Evolutionary conservation across 2,329 filamentous ascomycete genomes (phyloP).

Genomic region (Sporothrix brunneoviolacea): DNA sequence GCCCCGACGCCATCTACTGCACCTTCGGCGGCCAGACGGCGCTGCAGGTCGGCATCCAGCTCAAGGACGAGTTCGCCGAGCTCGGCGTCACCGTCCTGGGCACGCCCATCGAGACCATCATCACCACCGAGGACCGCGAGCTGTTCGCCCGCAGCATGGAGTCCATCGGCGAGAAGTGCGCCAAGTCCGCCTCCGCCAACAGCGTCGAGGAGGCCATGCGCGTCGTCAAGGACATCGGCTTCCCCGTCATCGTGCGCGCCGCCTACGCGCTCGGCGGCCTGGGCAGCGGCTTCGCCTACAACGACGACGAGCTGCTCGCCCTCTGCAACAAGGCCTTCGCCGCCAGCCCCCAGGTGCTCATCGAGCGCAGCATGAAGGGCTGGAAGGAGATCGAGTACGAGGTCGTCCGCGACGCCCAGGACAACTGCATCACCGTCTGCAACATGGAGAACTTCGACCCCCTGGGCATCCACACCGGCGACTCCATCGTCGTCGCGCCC

Average conservation of each 20-base stretch:
- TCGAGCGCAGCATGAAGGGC: constrained; percentile 98
- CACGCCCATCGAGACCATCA: constrained; percentile 95
- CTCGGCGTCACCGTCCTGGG: constrained; percentile 92
- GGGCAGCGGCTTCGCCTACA: constrained; percentile 89
- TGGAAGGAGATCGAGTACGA: constrained; percentile 99
- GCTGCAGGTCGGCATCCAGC: constrained; percentile 90
- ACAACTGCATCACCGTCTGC: constrained; percentile 99
- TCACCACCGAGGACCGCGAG: constrained; percentile 96
- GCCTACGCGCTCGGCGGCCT: constrained; percentile 93
- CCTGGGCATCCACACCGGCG: constrained; percentile 93
- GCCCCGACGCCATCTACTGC: constrained; percentile 92
- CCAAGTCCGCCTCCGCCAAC: constrained; percentile 90
- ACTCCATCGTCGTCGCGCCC: constrained; percentile 95
- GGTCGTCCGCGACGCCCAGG: constrained; percentile 87
- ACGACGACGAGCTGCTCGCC: constrained; percentile 73
- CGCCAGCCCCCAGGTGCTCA: constrained; percentile 89
- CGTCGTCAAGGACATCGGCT: constrained; percentile 88
- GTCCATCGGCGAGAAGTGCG: constrained; percentile 94
- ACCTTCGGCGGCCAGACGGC: constrained; percentile 98
- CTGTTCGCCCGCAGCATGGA: constrained; percentile 98
- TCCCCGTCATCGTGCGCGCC: constrained; percentile 93
- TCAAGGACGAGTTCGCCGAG: constrained; percentile 91
- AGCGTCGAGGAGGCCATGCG: constrained; percentile 80
- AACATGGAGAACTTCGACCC: constrained; percentile 99
- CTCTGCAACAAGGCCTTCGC: constrained; percentile 94